phyloP scores from a whole-genome alignment of 202 grass and related monocot species.

The Schoenoplectus triqueter region DNA sequence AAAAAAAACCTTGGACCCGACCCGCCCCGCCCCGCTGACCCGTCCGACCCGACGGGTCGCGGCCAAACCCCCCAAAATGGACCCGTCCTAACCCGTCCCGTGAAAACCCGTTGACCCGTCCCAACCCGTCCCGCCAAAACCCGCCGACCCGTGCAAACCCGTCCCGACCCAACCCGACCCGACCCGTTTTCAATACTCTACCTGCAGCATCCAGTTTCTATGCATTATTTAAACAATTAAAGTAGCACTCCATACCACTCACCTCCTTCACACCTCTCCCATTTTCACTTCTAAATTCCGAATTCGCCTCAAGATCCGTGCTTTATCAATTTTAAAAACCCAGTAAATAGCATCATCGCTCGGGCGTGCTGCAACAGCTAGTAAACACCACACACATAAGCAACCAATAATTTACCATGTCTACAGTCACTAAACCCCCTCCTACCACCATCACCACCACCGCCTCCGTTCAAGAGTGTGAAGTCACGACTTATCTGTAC shows the following conservation, averaged over 20 bases:
- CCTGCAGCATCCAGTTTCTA: constrained; percentile 48
- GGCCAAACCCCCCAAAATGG: no score
- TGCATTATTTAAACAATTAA: neutral
- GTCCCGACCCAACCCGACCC: no score
- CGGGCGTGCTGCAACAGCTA: neutral
- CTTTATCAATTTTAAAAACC: neutral
- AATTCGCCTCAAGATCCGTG: neutral
- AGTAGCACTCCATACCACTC: neutral
- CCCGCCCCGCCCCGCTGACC: no score
- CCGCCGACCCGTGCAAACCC: no score
- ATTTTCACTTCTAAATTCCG: neutral
- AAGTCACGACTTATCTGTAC: constrained; percentile 56
- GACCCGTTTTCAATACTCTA: no score
- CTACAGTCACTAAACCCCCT: constrained; percentile 5
- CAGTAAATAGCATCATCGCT: neutral
- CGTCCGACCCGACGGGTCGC: no score
- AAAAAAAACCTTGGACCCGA: no score
- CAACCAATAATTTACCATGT: constrained; percentile 45
- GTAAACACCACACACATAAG: constrained; percentile 39
- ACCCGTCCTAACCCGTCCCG: no score
- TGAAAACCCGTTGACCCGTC: no score
- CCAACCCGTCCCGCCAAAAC: no score
- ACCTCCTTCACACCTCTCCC: neutral
- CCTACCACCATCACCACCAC: neutral
- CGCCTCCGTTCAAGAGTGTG: neutral